A percentile compares a stretch with the other conserved stretches of the same genome.
phyloP scores from a whole-genome alignment of 2,329 filamentous ascomycete genomes.

The Diaporthe humulicola region DNA sequence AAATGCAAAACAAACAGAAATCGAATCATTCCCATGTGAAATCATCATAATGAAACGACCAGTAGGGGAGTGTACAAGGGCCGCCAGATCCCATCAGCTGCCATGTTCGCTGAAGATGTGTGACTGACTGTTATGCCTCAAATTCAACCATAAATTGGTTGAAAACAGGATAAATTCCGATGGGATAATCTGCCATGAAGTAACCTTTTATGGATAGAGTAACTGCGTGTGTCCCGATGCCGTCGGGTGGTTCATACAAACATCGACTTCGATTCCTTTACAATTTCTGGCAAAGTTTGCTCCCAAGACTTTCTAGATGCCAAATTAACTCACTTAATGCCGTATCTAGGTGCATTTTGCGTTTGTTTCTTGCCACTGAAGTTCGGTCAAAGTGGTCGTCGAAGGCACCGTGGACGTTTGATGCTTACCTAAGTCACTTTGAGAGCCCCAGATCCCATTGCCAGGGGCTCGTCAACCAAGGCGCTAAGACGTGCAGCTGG shows the following conservation, averaged over 20 bases:
- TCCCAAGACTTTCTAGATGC: not conserved
- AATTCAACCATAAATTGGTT: not conserved
- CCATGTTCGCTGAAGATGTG: not conserved
- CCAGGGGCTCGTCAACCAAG: not conserved
- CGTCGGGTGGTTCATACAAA: not conserved
- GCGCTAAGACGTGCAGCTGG: constrained; percentile 25
- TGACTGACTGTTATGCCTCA: too few species aligned
- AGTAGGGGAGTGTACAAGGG: not conserved
- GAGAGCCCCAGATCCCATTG: not conserved
- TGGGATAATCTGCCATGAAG: not conserved
- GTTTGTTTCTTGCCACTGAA: not conserved
- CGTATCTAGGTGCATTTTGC: not conserved
- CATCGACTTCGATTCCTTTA: not conserved
- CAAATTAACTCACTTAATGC: not conserved
- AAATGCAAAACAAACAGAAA: not conserved
- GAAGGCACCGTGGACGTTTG: not conserved
- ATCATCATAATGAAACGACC: not conserved
- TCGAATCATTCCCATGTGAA: not conserved
- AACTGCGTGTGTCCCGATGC: too few species aligned
- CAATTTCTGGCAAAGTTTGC: not conserved
- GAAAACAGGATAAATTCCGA: not conserved
- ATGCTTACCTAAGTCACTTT: constrained; percentile 32
- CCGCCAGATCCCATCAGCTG: too few species aligned
- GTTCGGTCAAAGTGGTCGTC: not conserved
- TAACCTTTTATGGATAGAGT: too few species aligned